These are phyloP conservation scores for Phytophthora pistaciae DNA, from an alignment of 352 stramenopile species.

Conservation along the genomic window DNA sequence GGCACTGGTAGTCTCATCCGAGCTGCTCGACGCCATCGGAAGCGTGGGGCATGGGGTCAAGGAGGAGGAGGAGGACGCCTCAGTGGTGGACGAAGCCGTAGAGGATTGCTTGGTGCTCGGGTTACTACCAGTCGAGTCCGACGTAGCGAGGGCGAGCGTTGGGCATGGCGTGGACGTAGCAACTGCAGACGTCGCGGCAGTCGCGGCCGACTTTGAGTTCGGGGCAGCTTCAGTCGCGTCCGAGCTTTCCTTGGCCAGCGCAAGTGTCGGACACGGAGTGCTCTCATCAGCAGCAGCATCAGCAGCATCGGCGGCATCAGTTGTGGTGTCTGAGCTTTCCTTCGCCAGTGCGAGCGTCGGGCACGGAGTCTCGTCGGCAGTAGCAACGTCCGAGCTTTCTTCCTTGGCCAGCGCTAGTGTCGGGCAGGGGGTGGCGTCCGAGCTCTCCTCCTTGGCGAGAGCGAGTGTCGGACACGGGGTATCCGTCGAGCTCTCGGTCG, in stretches of 20 bases:
- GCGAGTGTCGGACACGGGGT: background rate
- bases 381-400: background rate
- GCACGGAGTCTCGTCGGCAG: background rate
- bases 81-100: background rate
- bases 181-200: background rate
- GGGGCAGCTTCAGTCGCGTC: background rate
- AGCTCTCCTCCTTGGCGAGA: background rate
- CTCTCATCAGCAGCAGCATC: background rate
- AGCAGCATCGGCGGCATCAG: background rate
- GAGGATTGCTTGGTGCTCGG: background rate
- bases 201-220: background rate
- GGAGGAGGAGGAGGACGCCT: background rate
- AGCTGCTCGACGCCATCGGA: constrained; percentile 1
- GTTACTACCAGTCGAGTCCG: background rate
- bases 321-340: background rate
- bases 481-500: background rate
- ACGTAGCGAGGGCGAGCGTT: background rate
- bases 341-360: constrained; percentile 12
- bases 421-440: constrained; percentile 10
- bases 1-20: background rate
- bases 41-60: constrained; percentile 11
- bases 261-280: constrained; percentile 14
- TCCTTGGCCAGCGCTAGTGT: constrained; percentile 9
- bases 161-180: background rate
- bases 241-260: constrained; percentile 1